phyloP scores from a whole-genome alignment of 768 basidiomycete genomes.

The Kwoniella heveanensis region DNA sequence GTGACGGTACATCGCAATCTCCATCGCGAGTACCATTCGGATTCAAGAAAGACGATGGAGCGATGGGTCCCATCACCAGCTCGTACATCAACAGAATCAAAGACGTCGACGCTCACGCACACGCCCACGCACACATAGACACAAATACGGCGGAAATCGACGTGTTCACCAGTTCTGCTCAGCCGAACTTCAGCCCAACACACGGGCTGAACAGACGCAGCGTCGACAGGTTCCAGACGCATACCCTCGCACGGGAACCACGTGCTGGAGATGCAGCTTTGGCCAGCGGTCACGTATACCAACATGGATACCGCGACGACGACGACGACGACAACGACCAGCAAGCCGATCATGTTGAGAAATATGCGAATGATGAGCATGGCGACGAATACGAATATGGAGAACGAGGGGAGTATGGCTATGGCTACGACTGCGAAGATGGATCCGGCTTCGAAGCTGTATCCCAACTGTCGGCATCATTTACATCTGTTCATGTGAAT shows the following conservation, averaged over 20 bases:
- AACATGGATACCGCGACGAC: neutral
- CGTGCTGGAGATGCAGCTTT: too few species aligned
- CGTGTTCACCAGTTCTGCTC: slow-evolving; percentile 9
- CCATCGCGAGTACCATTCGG: too few species aligned
- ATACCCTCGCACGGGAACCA: too few species aligned
- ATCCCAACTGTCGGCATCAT: too few species aligned
- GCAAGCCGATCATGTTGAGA: too few species aligned
- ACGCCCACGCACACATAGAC: neutral
- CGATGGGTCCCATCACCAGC: neutral
- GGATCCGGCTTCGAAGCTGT: too few species aligned
- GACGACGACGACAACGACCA: neutral
- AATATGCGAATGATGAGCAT: neutral
- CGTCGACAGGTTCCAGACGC: neutral
- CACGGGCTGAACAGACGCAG: neutral
- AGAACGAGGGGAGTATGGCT: too few species aligned
- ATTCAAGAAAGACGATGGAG: too few species aligned
- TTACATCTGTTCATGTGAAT: too few species aligned
- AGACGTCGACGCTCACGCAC: too few species aligned
- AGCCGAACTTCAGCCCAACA: neutral
- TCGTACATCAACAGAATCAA: neutral
- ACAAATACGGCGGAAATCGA: neutral
- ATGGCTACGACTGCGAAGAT: neutral
- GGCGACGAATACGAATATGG: neutral
- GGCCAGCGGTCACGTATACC: too few species aligned
- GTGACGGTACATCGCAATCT: too few species aligned